Base-by-base conservation (phyloP, 73 alveolate species). In the Symbiodinium pilosum region DNA sequence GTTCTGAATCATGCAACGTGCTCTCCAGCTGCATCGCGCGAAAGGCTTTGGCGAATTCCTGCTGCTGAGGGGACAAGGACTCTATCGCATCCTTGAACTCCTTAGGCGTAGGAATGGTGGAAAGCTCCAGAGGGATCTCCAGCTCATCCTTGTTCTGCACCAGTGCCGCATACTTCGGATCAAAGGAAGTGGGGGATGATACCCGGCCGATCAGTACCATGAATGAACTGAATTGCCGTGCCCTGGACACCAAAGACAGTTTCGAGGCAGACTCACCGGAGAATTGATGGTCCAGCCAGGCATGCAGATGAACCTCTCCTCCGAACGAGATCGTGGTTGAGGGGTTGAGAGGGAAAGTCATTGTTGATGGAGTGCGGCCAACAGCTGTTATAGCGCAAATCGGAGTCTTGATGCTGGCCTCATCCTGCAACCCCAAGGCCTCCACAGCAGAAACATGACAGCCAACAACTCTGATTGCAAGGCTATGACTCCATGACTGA, bases 1-100 rank as follows among this genome's bases (percentile, higher is more conserved):
- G n/a, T n/a, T n/a, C n/a, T n/a, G n/a, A n/a, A n/a, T n/a, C n/a
- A n/a, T n/a, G n/a, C 32, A 77, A 84, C 18, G 98, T 93, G 93
- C 98, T 93, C 84, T 93, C 99, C 73, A 93, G 99, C 87, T 93
- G 99, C 99, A 93, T 73, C 42, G 91, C 92, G 20, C 92, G 56
- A 38, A 84, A 84, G 39, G 92, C 92, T n/a, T 84, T 84, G 56
- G 92, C 92, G 28, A 84, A 84, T 30, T 42, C 68, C 92, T 84
- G 43, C 92, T 84, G 92, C 43, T 84, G 42, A 16, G 92, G 92
- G n/a, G 92, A 84, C 36, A 84, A 42, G 38, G 92, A 84, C 38
- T 39, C 56, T 38, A 84, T 84, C 26, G 92, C 92, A 43, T 84
- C 99, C 93, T 83, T 93, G 98, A 93, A 93, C 71, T 93, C 98